These are phyloP conservation scores for Colletotrichum siamense DNA, from an alignment of 2,329 filamentous ascomycete genomes.

Conservation along the genomic window DNA sequence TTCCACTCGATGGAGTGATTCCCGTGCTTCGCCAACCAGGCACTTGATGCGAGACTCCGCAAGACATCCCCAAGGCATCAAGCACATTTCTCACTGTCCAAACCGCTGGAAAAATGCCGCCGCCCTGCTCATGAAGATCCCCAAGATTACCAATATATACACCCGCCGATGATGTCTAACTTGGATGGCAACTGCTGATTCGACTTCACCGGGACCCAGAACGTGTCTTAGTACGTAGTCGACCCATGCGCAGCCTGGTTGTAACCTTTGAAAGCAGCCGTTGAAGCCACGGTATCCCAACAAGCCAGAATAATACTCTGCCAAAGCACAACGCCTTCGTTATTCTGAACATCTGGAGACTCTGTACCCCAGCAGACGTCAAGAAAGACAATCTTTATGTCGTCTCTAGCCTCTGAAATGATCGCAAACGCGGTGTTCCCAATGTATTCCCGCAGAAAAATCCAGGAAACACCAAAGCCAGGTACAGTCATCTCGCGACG, in stretches of 20 bases:
- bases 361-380: neutral
- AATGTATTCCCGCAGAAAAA: fast-evolving
- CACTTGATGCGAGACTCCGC: fast-evolving
- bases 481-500: fast-evolving
- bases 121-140: fast-evolving
- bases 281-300: fast-evolving
- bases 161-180: neutral
- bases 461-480: fast-evolving
- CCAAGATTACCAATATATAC: neutral
- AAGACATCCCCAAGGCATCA: fast-evolving
- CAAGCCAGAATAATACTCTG: no score
- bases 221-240: neutral
- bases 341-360: neutral
- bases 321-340: no score
- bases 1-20: neutral
- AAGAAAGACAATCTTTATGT: neutral
- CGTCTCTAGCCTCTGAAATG: neutral
- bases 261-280: fast-evolving
- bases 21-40: fast-evolving
- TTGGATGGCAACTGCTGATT: neutral
- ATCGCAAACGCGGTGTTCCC: fast-evolving
- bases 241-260: no score
- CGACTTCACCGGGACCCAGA: neutral
- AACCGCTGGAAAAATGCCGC: neutral
- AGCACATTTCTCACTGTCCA: fast-evolving